phyloP scores from a whole-genome alignment of 306 rosid species.

The Astragalus glycyphyllos region DNA sequence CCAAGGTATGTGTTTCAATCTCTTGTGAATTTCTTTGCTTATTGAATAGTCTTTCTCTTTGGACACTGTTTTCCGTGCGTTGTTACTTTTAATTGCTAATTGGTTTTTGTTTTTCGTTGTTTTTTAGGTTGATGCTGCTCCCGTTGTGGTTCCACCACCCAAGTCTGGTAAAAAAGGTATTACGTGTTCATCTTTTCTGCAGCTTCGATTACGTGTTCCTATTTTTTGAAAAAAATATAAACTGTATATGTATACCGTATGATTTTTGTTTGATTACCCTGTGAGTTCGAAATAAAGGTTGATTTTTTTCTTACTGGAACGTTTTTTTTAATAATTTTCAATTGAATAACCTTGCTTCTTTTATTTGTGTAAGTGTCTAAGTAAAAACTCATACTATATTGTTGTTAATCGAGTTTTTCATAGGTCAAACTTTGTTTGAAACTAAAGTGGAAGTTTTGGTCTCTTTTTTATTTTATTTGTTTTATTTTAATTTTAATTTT shows the following conservation, averaged over 20 bases:
- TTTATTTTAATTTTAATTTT: no score
- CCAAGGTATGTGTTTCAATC: slow-evolving; percentile 52
- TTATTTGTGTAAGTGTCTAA: not conserved
- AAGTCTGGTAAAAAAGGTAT: slow-evolving; percentile 79
- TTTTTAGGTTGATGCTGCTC: slow-evolving; percentile 67
- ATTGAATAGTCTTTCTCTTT: not conserved
- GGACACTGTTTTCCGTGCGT: not conserved
- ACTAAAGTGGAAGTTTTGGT: not conserved
- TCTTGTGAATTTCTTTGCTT: not conserved
- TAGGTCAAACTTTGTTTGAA: no score
- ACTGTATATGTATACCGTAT: not conserved
- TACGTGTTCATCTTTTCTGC: not conserved
- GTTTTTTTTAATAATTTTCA: not conserved
- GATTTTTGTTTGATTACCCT: not conserved
- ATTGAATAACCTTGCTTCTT: not conserved
- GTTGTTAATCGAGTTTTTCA: no score
- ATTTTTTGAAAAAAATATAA: not conserved
- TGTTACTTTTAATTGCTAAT: not conserved
- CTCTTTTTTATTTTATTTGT: no score
- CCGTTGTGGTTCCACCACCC: slow-evolving; percentile 52
- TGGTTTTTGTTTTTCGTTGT: not conserved
- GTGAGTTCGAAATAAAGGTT: not conserved
- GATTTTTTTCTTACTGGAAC: no score
- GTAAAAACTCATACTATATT: not conserved
- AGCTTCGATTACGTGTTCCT: not conserved